phyloP scores from a whole-genome alignment of 805 yeast genomes.

The Candida sakaeoensis region DNA sequence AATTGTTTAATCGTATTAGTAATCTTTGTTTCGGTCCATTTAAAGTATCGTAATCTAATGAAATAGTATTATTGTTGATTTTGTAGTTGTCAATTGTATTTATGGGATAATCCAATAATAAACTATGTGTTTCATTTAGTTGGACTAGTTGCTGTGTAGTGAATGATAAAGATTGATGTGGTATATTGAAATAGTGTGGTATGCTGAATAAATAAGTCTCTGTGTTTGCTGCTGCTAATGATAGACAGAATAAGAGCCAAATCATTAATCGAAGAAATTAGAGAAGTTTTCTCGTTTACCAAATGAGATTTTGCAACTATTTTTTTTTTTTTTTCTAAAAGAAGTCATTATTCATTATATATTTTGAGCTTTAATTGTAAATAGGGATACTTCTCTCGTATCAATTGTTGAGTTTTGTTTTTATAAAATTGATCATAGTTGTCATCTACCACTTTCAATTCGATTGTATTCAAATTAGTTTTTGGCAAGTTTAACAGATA shows the following conservation, averaged over 20 bases:
- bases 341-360: not conserved
- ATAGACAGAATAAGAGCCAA: not conserved
- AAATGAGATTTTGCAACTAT: not conserved
- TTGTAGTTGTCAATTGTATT: slow-evolving; percentile 12
- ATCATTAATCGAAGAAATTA: not conserved
- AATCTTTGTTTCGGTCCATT: slow-evolving; percentile 13
- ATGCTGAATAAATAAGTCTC: slow-evolving; percentile 29
- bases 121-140: slow-evolving; percentile 19
- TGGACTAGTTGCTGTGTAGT: not conserved
- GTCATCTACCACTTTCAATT: slow-evolving; percentile 11
- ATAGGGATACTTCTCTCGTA: not conserved
- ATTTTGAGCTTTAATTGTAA: not conserved
- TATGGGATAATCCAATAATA: slow-evolving; percentile 25
- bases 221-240: slow-evolving; percentile 28
- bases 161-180: slow-evolving; percentile 3
- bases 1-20: slow-evolving; percentile 32
- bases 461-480: slow-evolving; percentile 9
- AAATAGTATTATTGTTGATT: slow-evolving; percentile 3
- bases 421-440: not conserved
- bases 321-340: too few relatives aligned
- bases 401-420: not conserved
- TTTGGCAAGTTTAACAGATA: not conserved
- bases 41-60: slow-evolving; percentile 11
- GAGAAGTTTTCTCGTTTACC: not conserved
- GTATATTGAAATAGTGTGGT: slow-evolving; percentile 34